These are phyloP conservation scores for Claviceps sp. DNA, from an alignment of 2,329 filamentous ascomycete species.

Conservation along the genomic window DNA sequence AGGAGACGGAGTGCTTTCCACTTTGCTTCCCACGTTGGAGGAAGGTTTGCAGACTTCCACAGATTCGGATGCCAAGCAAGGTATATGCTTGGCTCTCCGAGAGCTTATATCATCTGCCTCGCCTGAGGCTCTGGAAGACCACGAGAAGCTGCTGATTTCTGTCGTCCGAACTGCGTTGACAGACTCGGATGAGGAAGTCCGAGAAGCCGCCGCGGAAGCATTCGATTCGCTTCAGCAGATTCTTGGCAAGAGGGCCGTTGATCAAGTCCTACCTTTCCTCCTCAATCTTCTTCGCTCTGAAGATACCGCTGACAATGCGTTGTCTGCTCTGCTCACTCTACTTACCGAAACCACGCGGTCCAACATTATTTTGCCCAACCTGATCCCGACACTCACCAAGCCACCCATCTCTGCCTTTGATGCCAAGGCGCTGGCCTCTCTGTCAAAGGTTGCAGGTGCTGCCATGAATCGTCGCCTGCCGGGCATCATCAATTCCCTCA, in stretches of 20 bases:
- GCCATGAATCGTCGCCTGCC: slow-evolving; percentile 86
- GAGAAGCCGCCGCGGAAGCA: slow-evolving; percentile 91
- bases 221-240: slow-evolving; percentile 93
- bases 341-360: slow-evolving; percentile 87
- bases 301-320: slow-evolving; percentile 76
- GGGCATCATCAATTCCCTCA: slow-evolving; percentile 80
- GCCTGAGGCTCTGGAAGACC: slow-evolving; percentile 77
- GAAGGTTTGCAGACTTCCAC: slow-evolving; percentile 79
- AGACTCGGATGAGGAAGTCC: slow-evolving; percentile 76
- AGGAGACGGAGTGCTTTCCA: slow-evolving; percentile 82
- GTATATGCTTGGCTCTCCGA: slow-evolving; percentile 90
- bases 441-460: slow-evolving; percentile 79
- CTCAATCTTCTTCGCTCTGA: slow-evolving; percentile 80
- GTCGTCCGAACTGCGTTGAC: slow-evolving; percentile 88
- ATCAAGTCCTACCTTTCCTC: slow-evolving; percentile 87
- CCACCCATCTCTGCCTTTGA: slow-evolving; percentile 91
- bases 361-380: slow-evolving; percentile 91
- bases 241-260: slow-evolving; percentile 84
- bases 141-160: slow-evolving; percentile 88
- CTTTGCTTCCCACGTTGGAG: slow-evolving; percentile 78
- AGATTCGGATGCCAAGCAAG: slow-evolving; percentile 87
- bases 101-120: slow-evolving; percentile 87
- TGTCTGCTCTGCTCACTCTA: slow-evolving; percentile 83
- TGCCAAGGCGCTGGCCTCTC: slow-evolving; percentile 79
- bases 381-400: slow-evolving; percentile 83